A percentile compares a stretch with the other conserved stretches of the same genome.
Conservation (phyloP, 163 green algal genomes). For the Prototheca stagnorum region DNA sequence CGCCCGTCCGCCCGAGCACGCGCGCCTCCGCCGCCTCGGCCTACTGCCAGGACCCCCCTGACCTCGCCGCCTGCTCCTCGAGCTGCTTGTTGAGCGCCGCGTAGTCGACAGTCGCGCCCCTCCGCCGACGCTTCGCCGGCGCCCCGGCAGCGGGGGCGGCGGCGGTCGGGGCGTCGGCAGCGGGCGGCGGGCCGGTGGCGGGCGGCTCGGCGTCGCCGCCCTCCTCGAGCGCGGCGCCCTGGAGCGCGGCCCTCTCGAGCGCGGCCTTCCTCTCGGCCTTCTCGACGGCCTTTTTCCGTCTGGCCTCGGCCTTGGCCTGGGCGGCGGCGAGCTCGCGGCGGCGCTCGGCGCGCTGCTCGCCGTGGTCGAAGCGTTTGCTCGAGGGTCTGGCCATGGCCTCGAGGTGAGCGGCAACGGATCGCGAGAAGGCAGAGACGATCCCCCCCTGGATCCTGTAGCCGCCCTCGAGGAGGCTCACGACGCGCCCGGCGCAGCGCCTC, state of each 20-base stretch:
- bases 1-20: too few species aligned
- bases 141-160: neutral
- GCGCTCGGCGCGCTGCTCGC: too few species aligned
- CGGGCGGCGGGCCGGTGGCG: neutral
- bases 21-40: too few species aligned
- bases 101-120: constrained; percentile 56
- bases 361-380: too few species aligned
- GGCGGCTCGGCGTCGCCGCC: neutral
- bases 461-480: constrained; percentile 80
- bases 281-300: constrained; percentile 19
- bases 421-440: constrained; percentile 56
- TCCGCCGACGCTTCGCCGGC: constrained; percentile 22
- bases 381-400: constrained; percentile 37
- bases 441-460: constrained; percentile 80
- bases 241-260: constrained; percentile 3
- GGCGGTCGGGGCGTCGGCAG: neutral
- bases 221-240: neutral
- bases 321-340: neutral
- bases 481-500: constrained; percentile 51
- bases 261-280: constrained; percentile 16
- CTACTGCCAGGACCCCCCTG: too few species aligned
- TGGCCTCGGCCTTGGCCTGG: constrained; percentile 15
- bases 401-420: constrained; percentile 72
- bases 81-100: constrained; percentile 60
- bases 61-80: too few species aligned